Conservation (phyloP, 2,329 filamentous ascomycete genomes). For the Hymenoscyphus scutula region DNA sequence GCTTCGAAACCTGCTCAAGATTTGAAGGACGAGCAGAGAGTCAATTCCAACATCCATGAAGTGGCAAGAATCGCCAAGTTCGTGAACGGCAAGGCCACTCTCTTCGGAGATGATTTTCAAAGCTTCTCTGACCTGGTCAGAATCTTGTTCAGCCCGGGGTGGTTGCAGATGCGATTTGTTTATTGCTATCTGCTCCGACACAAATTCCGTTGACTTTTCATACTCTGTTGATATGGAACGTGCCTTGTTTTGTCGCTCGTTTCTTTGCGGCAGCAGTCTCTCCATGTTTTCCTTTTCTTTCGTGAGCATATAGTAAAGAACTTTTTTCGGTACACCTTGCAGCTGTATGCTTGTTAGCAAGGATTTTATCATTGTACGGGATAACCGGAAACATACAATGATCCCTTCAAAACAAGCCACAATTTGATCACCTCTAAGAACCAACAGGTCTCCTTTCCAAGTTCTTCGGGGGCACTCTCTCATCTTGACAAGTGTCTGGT, state of each 20-base stretch:
- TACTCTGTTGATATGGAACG: conserved; percentile 34
- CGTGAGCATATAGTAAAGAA: conserved; percentile 44
- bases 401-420: conserved; percentile 40
- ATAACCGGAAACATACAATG: conserved; percentile 36
- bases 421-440: too few species aligned
- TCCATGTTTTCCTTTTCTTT: conserved; percentile 38
- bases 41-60: conserved; percentile 60
- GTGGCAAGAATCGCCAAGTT: conserved; percentile 52
- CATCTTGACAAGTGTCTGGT: conserved; percentile 42
- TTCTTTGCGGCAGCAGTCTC: too few species aligned
- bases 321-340: conserved; percentile 36
- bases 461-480: conserved; percentile 33
- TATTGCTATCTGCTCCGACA: background rate
- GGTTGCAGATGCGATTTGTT: background rate
- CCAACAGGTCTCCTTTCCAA: conserved; percentile 33
- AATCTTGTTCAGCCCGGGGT: conserved; percentile 40
- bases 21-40: conserved; percentile 56
- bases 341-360: conserved; percentile 32
- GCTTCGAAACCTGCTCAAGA: conserved; percentile 54
- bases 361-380: too few species aligned
- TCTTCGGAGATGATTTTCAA: conserved; percentile 58
- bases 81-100: conserved; percentile 51
- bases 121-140: conserved; percentile 37
- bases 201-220: conserved; percentile 44
- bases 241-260: conserved; percentile 46